Conservation (phyloP, 1,284 basidiomycete genomes). For the Coniferiporia sulphurascens region DNA sequence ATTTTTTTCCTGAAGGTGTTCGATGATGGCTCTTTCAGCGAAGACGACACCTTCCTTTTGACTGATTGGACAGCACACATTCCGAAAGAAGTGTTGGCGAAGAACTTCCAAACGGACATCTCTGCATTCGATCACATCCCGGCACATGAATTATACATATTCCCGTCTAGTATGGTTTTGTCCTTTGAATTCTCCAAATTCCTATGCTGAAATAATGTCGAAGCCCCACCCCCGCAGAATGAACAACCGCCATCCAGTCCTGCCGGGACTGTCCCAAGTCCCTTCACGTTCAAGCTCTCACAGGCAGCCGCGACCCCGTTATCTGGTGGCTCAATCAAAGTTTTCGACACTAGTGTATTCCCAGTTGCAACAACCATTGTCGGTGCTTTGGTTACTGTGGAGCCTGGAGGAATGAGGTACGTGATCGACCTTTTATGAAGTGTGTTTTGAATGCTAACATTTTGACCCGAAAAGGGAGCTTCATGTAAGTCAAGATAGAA, state of each 20-base stretch:
- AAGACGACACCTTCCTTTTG: slow-evolving; percentile 64
- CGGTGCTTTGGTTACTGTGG: slow-evolving; percentile 62
- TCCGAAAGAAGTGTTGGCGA: slow-evolving; percentile 57
- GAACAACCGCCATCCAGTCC: slow-evolving; percentile 40
- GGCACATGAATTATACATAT: slow-evolving; percentile 59
- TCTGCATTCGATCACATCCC: slow-evolving; percentile 56
- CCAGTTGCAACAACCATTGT: slow-evolving; percentile 53
- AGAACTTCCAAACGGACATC: slow-evolving; percentile 59
- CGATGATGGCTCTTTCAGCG: slow-evolving; percentile 59
- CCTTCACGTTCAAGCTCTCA: slow-evolving; percentile 53
- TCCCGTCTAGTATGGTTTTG: slow-evolving; percentile 44
- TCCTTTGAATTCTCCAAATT: not conserved
- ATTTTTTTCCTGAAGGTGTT: slow-evolving; percentile 42
- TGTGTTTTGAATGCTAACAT: too few species aligned
- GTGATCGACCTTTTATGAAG: slow-evolving; percentile 22
- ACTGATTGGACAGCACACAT: slow-evolving; percentile 67
- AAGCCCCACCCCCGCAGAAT: slow-evolving; percentile 39
- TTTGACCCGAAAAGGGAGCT: slow-evolving; percentile 33
- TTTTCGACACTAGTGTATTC: slow-evolving; percentile 54
- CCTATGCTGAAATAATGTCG: slow-evolving; percentile 38
- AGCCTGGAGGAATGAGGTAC: slow-evolving; percentile 60
- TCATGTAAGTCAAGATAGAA: slow-evolving; percentile 35
- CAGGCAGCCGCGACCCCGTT: slow-evolving; percentile 44
- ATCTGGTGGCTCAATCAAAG: slow-evolving; percentile 58
- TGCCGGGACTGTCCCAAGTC: slow-evolving; percentile 46